Evolutionary conservation across 2,329 filamentous ascomycete genomes (phyloP).

Genomic region (Alternaria hordeiaustralica): DNA sequence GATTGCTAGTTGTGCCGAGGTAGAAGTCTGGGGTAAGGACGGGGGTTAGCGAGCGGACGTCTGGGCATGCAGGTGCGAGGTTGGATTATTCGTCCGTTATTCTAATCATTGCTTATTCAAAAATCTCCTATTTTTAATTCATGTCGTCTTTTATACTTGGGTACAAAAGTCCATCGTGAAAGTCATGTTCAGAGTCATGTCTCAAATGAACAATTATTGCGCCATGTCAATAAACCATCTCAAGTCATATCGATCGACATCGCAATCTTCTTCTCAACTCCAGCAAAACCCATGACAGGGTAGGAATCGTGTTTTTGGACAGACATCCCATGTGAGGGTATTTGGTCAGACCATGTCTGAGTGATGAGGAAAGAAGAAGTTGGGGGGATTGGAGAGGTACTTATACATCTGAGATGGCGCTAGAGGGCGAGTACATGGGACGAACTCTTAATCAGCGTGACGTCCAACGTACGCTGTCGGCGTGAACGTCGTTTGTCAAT

Average conservation of each 20-base stretch:
- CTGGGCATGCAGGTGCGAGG: too few relatives aligned
- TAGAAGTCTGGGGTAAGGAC: background rate
- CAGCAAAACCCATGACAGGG: background rate
- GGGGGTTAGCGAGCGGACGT: background rate
- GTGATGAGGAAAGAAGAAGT: background rate
- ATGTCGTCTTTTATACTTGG: background rate
- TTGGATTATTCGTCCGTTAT: background rate
- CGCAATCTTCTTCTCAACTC: background rate
- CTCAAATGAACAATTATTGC: background rate
- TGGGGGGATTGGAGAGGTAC: background rate
- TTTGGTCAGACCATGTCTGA: background rate
- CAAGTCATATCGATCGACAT: background rate
- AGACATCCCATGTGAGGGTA: background rate
- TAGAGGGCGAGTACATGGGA: background rate
- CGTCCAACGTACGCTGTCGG: background rate
- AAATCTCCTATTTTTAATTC: background rate
- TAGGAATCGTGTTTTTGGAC: background rate
- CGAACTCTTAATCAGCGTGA: background rate
- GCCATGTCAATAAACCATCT: background rate
- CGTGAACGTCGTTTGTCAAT: background rate
- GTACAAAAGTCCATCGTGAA: rapidly evolving
- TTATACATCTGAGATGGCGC: background rate
- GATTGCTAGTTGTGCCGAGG: background rate
- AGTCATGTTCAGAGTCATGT: background rate
- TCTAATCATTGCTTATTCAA: background rate